phyloP scores from a whole-genome alignment of 257 asterid genomes.

The Henckelia pumila region DNA sequence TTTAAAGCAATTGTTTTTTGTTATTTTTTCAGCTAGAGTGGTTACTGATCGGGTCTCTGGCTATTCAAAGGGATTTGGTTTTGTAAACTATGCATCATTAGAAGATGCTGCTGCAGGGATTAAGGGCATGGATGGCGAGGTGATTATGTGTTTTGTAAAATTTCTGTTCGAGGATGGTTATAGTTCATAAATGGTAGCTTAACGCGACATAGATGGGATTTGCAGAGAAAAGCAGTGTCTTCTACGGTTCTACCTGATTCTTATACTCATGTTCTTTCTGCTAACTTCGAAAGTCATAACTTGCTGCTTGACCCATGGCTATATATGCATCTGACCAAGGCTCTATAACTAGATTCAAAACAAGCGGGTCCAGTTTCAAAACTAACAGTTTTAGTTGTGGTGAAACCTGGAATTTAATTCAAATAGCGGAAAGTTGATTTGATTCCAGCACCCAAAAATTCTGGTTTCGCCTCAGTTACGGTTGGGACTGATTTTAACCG shows the following conservation, averaged over 20 bases:
- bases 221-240: background rate
- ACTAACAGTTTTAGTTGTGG: too few species aligned
- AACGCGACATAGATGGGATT: constrained; percentile 4
- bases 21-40: constrained; percentile 59
- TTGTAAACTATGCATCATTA: constrained; percentile 61
- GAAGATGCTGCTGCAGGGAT: constrained; percentile 72
- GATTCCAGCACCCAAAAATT: too few species aligned
- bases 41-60: constrained; percentile 78
- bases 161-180: background rate
- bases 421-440: too few species aligned
- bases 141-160: constrained; percentile 22
- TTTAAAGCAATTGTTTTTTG: background rate
- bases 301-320: background rate
- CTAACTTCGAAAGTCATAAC: background rate
- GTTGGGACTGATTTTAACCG: too few species aligned
- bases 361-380: too few species aligned
- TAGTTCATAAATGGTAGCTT: background rate
- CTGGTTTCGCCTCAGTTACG: too few species aligned
- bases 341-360: too few species aligned
- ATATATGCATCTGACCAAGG: background rate
- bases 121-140: constrained; percentile 92
- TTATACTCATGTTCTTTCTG: background rate
- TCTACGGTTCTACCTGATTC: background rate
- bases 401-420: too few species aligned
- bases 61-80: constrained; percentile 89